These are phyloP conservation scores for Candida sanyaensis DNA, from an alignment of 1,139 yeast genomes.

Conservation along the genomic window DNA sequence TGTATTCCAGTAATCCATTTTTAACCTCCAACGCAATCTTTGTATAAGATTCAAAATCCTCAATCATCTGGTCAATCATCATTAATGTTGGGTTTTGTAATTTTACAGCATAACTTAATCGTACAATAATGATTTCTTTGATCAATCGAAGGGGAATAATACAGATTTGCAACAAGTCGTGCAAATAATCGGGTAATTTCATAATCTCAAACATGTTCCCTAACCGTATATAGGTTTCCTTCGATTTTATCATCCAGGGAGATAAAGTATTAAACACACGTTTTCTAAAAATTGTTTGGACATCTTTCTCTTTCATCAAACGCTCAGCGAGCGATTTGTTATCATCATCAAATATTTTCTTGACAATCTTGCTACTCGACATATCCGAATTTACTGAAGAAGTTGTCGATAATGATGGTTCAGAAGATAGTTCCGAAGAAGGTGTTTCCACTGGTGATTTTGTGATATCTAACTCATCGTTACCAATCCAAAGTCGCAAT, in stretches of 20 bases:
- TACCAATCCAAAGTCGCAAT: constrained; percentile 74
- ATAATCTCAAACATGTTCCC: constrained; percentile 65
- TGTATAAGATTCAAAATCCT: constrained; percentile 78
- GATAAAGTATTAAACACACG: constrained; percentile 62
- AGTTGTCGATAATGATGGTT: neutral
- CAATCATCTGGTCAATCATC: constrained; percentile 95
- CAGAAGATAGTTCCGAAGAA: constrained; percentile 11
- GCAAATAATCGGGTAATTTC: constrained; percentile 76
- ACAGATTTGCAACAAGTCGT: constrained; percentile 66
- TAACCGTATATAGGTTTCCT: constrained; percentile 65
- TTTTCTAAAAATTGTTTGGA: constrained; percentile 63
- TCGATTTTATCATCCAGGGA: constrained; percentile 79
- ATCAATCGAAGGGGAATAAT: constrained; percentile 79
- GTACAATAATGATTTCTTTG: constrained; percentile 74
- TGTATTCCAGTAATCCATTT: constrained; percentile 63
- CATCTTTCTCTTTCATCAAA: constrained; percentile 82
- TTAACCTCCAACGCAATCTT: constrained; percentile 77
- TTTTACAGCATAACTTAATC: constrained; percentile 78
- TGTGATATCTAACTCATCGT: constrained; percentile 68
- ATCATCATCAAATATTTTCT: constrained; percentile 57
- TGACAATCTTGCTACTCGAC: constrained; percentile 22
- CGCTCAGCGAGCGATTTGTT: constrained; percentile 77
- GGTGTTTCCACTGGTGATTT: constrained; percentile 32
- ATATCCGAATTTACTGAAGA: constrained; percentile 30
- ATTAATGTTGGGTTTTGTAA: constrained; percentile 86